Percentiles rank a stretch among this genome's conserved stretches.
Evolutionary conservation across 1,139 yeast species (phyloP).

Genomic region (Scheffersomyces cryptocercus): DNA sequence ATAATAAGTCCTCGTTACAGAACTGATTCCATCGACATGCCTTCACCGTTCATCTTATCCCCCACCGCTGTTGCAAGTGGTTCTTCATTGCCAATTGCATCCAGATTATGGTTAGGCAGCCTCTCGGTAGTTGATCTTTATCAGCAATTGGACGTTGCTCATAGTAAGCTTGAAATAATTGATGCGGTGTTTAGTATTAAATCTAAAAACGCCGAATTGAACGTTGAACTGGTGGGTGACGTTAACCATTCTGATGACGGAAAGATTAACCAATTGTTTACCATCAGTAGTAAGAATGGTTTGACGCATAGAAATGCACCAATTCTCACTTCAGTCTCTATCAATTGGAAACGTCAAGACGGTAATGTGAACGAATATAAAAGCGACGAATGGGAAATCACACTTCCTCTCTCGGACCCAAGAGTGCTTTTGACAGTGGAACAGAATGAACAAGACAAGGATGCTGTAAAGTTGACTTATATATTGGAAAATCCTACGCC

Average conservation of each 20-base stretch:
- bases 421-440: constrained; percentile 52
- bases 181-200: constrained; percentile 22
- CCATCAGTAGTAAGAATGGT: constrained; percentile 42
- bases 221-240: constrained; percentile 20
- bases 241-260: neutral
- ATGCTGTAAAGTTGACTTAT: constrained; percentile 39
- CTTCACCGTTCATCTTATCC: constrained; percentile 40
- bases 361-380: constrained; percentile 22
- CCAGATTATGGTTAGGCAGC: constrained; percentile 49
- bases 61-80: constrained; percentile 14
- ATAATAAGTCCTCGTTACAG: constrained; percentile 40
- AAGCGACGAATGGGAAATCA: constrained; percentile 47
- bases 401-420: constrained; percentile 69
- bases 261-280: constrained; percentile 22
- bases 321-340: constrained; percentile 23
- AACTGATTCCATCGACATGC: constrained; percentile 32
- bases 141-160: neutral
- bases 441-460: constrained; percentile 11
- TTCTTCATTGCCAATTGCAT: constrained; percentile 41
- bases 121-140: constrained; percentile 14
- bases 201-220: constrained; percentile 32
- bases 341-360: constrained; percentile 37
- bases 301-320: constrained; percentile 42
- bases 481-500: constrained; percentile 76
- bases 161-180: constrained; percentile 21